These are phyloP conservation scores for Fragilariopsis cylindrus DNA, from an alignment of 108 stramenopile species.

Conservation along the genomic window DNA sequence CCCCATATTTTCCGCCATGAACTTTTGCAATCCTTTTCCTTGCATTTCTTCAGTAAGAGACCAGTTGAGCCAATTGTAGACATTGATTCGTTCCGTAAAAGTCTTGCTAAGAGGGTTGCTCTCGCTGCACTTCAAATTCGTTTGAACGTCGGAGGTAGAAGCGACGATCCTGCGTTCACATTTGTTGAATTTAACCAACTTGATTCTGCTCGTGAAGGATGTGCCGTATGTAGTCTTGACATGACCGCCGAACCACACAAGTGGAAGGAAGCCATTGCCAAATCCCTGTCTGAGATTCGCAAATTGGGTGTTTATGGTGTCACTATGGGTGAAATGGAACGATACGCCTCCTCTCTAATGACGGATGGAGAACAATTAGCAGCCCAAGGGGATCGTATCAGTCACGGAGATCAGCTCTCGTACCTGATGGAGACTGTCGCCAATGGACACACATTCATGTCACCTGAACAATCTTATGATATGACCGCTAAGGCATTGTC, in stretches of 20 bases:
- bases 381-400: constrained; percentile 91
- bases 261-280: constrained; percentile 92
- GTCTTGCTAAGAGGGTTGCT: constrained; percentile 88
- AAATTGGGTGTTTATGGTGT: constrained; percentile 91
- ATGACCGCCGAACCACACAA: constrained; percentile 91
- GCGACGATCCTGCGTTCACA: constrained; percentile 93
- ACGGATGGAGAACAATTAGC: constrained; percentile 94
- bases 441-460: constrained; percentile 97
- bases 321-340: constrained; percentile 89
- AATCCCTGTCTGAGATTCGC: constrained; percentile 91
- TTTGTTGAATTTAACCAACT: constrained; percentile 98
- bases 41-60: constrained; percentile 96
- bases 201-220: constrained; percentile 95
- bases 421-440: constrained; percentile 97
- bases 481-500: constrained; percentile 87
- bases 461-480: constrained; percentile 87
- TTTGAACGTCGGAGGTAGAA: constrained; percentile 89
- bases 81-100: constrained; percentile 80
- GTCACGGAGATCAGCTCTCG: constrained; percentile 91
- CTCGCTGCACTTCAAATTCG: constrained; percentile 95
- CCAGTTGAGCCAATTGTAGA: constrained; percentile 91
- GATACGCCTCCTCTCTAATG: constrained; percentile 90
- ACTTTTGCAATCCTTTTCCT: constrained; percentile 89
- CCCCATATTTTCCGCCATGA: constrained; percentile 91
- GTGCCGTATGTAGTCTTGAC: constrained; percentile 96